Base-by-base conservation (phyloP, 495 filamentous ascomycete species). In the Eremomyces bilateralis region DNA sequence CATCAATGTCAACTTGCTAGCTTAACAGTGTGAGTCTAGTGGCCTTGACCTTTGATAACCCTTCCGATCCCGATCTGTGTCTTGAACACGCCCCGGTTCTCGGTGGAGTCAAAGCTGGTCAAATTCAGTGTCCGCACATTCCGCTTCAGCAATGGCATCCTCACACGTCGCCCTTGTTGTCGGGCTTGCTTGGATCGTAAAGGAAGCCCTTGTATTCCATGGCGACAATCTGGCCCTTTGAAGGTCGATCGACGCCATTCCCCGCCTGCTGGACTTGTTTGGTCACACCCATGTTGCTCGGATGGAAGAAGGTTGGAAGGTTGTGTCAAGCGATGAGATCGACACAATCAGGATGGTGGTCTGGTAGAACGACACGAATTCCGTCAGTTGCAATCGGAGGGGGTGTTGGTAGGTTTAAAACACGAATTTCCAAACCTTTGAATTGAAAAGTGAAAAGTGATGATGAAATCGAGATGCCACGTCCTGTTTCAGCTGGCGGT, bases 151-250 rank as follows among this genome's bases (percentile, higher is more conserved):
- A 25, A 6, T 19, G 3, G 31, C 50, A 71, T 67, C 65, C 50
- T 21, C 50, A 54, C 34, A 65, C 65, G 58, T 61, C 62, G 42
- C 46, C 48, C 45, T 59, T 38, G 34, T 61, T 56, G 35, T 52
- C 47, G 1, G 52, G 21, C 49, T 42, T 22, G 20, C 24, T 39
- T 8, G 18, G 8, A 29, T 84, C 76, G 58, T 76, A 76, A 29
- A 90, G 62, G 56, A 67, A 82, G 42, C 81, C 81, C 15, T 73
- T 80, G 61, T 88, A 91, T 53, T 78, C 73, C 44, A 91, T 82
- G 43, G 64, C 65, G 45, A 90, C 75, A 12, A 48, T 60, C 50
- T 83, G 69, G 16, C 76, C 73, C 12, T 51, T 48, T 42, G 54
- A 44, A 29, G 80, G 77, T 47, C 53, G 63, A 28, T 64, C 49